Evolutionary conservation across 2,329 filamentous ascomycete species (phyloP), one percentile per base, ranked within the genome.

Genomic region (Penicillium sp.): DNA sequence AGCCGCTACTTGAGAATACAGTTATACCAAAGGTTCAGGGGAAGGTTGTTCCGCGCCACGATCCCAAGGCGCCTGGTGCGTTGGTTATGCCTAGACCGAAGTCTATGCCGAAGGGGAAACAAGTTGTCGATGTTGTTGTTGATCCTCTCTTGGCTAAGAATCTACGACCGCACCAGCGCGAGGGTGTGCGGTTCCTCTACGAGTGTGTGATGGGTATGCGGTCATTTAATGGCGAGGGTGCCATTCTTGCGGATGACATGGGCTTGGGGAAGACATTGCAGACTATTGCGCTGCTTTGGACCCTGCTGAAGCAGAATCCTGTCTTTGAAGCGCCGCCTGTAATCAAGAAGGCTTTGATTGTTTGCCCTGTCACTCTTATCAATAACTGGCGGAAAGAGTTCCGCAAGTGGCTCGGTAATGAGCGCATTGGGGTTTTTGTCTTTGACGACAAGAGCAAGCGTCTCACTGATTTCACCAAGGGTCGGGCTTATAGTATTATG

Each of bases 181-280:
- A 85, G 60, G 86, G 86, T 18, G 83, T 88, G 0, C 74, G 80
- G 41, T 88, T 89, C 59, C 66, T 89, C 36, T 89, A 89, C 60
- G 85, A 88, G 67, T 88, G 85, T 62, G 82, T 88, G 0, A 88
- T 88, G 85, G 85, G 85, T 4, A 79, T 88, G 76, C 77, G 83
- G 35, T 72, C 77, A 35, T 83, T 79, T 53, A 80, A 80, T 58
- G 84, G 85, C 1, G 79, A 85, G 66, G 85, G 85, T 19, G 85
- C 84, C 3, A 83, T 89, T 50, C 72, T 89, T 41, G 86, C 86
- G 1, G 86, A 89, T 62, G 86, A 88, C 58, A 89, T 89, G 86
- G 86, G 86, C 0, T 67, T 89, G 2, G 86, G 86, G 16, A 89
- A 89, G 69, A 88, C 86, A 0, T 64, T 88, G 29, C 85, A 88